Evolutionary conservation across 768 basidiomycete genomes (phyloP), one percentile per base, ranked within the genome.

Genomic region (Boletus vinaceobasis): DNA sequence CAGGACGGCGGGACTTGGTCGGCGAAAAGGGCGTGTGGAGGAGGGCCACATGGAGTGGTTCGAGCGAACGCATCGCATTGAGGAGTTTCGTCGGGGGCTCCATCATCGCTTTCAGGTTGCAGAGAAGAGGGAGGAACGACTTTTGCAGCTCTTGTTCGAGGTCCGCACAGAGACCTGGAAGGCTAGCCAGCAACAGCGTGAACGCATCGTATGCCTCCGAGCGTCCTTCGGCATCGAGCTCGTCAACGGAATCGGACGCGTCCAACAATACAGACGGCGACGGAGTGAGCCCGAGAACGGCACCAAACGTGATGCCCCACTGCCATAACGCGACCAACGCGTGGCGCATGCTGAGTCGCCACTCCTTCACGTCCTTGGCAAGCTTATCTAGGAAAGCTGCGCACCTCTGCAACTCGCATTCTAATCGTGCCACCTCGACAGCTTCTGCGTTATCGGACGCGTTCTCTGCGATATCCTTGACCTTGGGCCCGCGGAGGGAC

Each of bases 181-280:
- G 75, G 36, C 76, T 71, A 40, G 80, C 76, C 36, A 89, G 74
- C n/a, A 86, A 76, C 8, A 73, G 66, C 19, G 86, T 68, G 65
- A 90, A 88, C 10, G 88, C 86, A 54, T 87, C 82, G 61, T 87
- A 89, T 1, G 87, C 86, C 65, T 88, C 87, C 36, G 75, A 76
- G 26, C 68, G 68, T 11, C 59, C 56, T 9, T 72, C 68, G 19
- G 54, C 51, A 5, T 67, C 64, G 19, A 55, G 39, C 3, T 68
- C 64, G 15, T 62, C 54, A 27, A 2, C 8, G 10, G 54, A 31
- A 39, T 36, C 55, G 33, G 58, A 3, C 6, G 13, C 5, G 23
- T 67, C 59, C 2, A 65, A 21, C 4, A 65, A 33, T 1, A 56
- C 46, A 26, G 68, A 63, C 26, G 71, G 59, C 48, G 78, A 76